Conservation (phyloP, 2,329 filamentous ascomycete species). For the Alternaria arborescens region DNA sequence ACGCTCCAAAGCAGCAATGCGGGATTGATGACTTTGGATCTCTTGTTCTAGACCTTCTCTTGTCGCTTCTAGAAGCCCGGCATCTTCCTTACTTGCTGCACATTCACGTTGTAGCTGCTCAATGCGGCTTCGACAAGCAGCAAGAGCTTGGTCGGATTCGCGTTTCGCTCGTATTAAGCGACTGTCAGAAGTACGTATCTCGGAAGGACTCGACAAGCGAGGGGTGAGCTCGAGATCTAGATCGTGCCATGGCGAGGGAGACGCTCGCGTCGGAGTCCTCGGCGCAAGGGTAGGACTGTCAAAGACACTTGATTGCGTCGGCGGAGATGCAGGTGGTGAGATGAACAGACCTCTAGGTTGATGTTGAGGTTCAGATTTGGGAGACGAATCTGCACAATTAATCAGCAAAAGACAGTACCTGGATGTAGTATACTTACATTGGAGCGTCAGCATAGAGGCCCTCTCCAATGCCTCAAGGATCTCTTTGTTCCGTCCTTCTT, state of each 20-base stretch:
- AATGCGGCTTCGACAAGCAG: slow-evolving; percentile 47
- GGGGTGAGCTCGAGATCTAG: slow-evolving; percentile 32
- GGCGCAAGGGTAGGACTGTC: slow-evolving; percentile 26
- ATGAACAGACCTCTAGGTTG: slow-evolving; percentile 35
- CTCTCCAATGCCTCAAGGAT: slow-evolving; percentile 49
- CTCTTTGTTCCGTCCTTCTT: slow-evolving; percentile 49
- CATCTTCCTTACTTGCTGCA: slow-evolving; percentile 35
- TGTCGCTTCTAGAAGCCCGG: slow-evolving; percentile 26
- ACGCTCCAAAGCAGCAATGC: slow-evolving; percentile 40
- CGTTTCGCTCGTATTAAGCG: slow-evolving; percentile 49
- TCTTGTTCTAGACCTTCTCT: slow-evolving; percentile 37
- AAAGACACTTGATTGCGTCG: slow-evolving; percentile 30
- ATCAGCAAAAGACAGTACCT: slow-evolving; percentile 12
- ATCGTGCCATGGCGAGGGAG: slow-evolving; percentile 35
- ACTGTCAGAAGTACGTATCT: slow-evolving; percentile 45
- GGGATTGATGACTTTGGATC: slow-evolving; percentile 38
- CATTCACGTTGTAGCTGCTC: slow-evolving; percentile 45
- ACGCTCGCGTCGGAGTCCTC: slow-evolving; percentile 36
- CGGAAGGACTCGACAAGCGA: slow-evolving; percentile 24
- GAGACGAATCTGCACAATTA: slow-evolving; percentile 32
- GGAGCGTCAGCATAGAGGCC: slow-evolving; percentile 48
- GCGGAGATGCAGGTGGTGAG: slow-evolving; percentile 47
- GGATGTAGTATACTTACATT: slow-evolving; percentile 35
- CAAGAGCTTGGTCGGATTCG: slow-evolving; percentile 49
- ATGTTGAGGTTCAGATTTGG: slow-evolving; percentile 31